Conservation (phyloP, 2,329 filamentous ascomycete genomes). For the Fusarium papillatum region DNA sequence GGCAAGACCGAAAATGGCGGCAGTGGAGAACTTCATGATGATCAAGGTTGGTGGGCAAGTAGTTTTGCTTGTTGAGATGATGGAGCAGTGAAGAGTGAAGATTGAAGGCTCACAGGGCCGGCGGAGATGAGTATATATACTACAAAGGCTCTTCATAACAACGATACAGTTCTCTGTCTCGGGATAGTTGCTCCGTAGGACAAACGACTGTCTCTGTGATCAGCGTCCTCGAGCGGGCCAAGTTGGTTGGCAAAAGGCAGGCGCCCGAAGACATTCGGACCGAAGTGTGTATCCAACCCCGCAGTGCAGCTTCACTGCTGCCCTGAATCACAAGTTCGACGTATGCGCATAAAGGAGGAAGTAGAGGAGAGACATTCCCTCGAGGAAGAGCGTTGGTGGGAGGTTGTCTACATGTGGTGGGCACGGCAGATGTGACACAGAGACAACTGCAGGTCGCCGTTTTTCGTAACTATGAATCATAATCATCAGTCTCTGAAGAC, state of each 20-base stretch:
- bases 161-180: not conserved
- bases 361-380: not conserved
- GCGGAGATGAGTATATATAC: not conserved
- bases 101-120: not conserved
- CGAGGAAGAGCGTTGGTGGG: not conserved
- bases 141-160: not conserved
- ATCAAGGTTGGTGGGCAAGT: not conserved
- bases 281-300: not conserved
- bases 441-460: not conserved
- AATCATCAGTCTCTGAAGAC: not conserved
- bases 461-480: not conserved
- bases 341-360: not conserved
- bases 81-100: not conserved
- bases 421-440: not conserved
- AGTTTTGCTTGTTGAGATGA: not conserved
- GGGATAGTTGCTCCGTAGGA: not conserved
- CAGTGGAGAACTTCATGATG: conserved; percentile 12
- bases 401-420: not conserved
- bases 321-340: not conserved
- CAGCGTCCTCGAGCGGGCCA: not conserved
- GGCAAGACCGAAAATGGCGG: not conserved
- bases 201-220: not conserved
- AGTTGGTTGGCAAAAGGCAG: not conserved
- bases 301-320: not conserved
- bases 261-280: not conserved